Percentiles rank a stretch among this genome's conserved stretches.
Evolutionary conservation across 2,329 filamentous ascomycete genomes (phyloP).

Genomic region (Fusarium secorum): DNA sequence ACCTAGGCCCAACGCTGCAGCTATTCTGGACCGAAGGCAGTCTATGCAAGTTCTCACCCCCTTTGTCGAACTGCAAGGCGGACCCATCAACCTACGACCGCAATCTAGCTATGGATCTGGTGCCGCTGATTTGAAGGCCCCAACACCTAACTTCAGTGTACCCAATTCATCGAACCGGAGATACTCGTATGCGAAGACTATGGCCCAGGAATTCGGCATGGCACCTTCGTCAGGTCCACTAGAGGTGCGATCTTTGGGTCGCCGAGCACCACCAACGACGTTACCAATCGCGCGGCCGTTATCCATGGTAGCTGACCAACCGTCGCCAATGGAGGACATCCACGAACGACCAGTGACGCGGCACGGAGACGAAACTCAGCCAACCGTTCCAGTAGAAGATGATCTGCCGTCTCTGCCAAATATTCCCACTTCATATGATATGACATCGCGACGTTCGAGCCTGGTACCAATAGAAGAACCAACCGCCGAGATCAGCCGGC

Average conservation of each 20-base stretch:
- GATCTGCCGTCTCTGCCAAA: conserved; percentile 27
- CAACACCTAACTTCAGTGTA: conserved; percentile 62
- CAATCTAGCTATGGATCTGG: conserved; percentile 35
- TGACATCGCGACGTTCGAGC: conserved; percentile 39
- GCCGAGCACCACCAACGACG: conserved; percentile 52
- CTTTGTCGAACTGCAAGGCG: conserved; percentile 51
- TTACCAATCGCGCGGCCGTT: conserved; percentile 59
- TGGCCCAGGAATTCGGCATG: conserved; percentile 31
- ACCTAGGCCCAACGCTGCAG: conserved; percentile 60
- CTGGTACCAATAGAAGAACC: conserved; percentile 25
- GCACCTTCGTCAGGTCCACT: conserved; percentile 18
- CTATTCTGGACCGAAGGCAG: conserved; percentile 59
- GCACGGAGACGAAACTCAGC: conserved; percentile 36
- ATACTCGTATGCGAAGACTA: conserved; percentile 51
- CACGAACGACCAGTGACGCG: conserved; percentile 44
- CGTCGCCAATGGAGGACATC: conserved; percentile 49
- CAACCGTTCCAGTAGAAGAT: conserved; percentile 14
- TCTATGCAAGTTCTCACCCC: conserved; percentile 59
- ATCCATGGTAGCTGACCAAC: conserved; percentile 63
- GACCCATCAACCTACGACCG: conserved; percentile 36
- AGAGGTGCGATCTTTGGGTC: conserved; percentile 29
- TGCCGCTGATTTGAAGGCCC: conserved; percentile 11
- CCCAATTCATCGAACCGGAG: conserved; percentile 57
- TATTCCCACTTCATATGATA: conserved; percentile 14
- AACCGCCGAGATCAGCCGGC: conserved; percentile 22